phyloP scores from a whole-genome alignment of 495 filamentous ascomycete genomes.

The Barbatosphaeria neglecta region DNA sequence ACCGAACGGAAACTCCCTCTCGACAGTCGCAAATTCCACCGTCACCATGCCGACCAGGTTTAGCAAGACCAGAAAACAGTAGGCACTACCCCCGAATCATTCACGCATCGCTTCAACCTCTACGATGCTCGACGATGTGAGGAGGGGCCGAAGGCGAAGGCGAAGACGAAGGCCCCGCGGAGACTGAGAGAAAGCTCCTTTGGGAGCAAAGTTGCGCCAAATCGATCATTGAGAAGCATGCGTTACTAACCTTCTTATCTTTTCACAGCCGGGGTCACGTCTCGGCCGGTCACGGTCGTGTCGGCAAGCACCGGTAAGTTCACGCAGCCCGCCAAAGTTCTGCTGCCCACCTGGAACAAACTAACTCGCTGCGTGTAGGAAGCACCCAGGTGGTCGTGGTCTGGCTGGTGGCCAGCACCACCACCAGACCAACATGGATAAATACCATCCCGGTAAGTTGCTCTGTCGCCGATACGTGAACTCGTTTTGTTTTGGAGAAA shows the following conservation, averaged over 20 bases:
- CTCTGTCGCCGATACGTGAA: background rate
- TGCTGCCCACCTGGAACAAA: too few relatives aligned
- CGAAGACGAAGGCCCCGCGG: background rate
- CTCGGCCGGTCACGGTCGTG: constrained; percentile 82
- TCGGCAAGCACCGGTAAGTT: constrained; percentile 61
- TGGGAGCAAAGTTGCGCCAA: constrained; percentile 5
- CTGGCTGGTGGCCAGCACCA: constrained; percentile 96
- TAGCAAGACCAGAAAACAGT: constrained; percentile 76
- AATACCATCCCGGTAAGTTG: constrained; percentile 27
- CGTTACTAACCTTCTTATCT: constrained; percentile 17
- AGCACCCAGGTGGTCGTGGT: constrained; percentile 90
- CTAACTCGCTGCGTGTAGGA: constrained; percentile 38
- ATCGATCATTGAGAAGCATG: constrained; percentile 2
- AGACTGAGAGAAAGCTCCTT: background rate
- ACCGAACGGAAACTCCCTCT: background rate
- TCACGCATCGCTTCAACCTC: too few relatives aligned
- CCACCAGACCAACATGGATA: constrained; percentile 88
- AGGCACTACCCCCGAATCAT: constrained; percentile 32
- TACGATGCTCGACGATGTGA: constrained; percentile 1
- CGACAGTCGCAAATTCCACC: constrained; percentile 1
- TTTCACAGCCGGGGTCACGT: constrained; percentile 74
- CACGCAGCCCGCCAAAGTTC: background rate
- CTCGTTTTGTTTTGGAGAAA: background rate
- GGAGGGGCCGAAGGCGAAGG: background rate
- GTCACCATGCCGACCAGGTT: constrained; percentile 70